Evolutionary conservation across 768 basidiomycete species (phyloP).

Genomic region (Hysterangium stoloniferum): DNA sequence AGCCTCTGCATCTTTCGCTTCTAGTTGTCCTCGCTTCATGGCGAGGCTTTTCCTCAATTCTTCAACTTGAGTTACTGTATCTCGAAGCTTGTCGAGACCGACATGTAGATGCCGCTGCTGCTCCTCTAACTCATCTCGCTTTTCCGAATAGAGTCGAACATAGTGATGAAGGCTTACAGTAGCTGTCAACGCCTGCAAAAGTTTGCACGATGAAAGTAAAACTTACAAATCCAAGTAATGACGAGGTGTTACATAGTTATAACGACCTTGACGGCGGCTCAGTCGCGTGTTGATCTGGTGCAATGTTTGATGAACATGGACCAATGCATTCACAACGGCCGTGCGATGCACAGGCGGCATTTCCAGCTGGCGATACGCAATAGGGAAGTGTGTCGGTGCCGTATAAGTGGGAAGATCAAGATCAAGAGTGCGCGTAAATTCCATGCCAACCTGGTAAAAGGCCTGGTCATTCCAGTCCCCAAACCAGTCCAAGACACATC

Average conservation of each 20-base stretch:
- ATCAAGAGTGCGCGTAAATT: conserved; percentile 92
- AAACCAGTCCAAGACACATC: conserved; percentile 99
- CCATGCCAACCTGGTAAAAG: conserved; percentile 95
- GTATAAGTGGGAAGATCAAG: conserved; percentile 79
- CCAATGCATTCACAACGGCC: conserved; percentile 90
- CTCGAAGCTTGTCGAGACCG: conserved; percentile 91
- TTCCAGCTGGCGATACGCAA: conserved; percentile 75
- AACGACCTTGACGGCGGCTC: conserved; percentile 88
- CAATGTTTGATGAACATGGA: conserved; percentile 84
- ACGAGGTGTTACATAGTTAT: conserved; percentile 94
- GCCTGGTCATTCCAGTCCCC: conserved; percentile 99
- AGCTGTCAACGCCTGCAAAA: conserved; percentile 12
- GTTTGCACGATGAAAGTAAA: conserved; percentile 8
- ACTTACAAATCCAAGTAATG: conserved; percentile 98
- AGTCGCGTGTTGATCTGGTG: conserved; percentile 85
- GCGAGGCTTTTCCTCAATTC: conserved; percentile 93
- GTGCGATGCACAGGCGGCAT: conserved; percentile 86
- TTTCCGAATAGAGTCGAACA: conserved; percentile 89
- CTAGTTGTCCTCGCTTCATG: conserved; percentile 84
- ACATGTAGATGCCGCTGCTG: conserved; percentile 98
- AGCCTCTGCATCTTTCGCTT: conserved; percentile 90
- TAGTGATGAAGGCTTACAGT: conserved; percentile 86
- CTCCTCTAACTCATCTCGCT: conserved; percentile 95
- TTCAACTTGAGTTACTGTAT: conserved; percentile 96
- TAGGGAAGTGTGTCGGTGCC: conserved; percentile 78